A percentile compares a stretch with the other conserved stretches of the same genome.
These are phyloP conservation scores for Nevesoporus exiguus DNA, from an alignment of 768 basidiomycete genomes.

Conservation along the genomic window DNA sequence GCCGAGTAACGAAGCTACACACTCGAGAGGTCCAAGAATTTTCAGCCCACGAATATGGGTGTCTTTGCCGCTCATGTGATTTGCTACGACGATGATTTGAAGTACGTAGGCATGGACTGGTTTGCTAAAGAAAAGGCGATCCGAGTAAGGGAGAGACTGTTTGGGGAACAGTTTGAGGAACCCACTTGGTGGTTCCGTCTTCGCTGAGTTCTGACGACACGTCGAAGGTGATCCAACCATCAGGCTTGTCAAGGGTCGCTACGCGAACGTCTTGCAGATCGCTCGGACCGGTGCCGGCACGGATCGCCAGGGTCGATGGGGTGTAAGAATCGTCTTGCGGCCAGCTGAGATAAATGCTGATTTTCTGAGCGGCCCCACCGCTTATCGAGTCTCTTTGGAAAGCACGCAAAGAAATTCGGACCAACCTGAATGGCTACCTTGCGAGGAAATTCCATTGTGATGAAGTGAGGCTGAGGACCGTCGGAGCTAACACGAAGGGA, in stretches of 20 bases:
- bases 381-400: background rate
- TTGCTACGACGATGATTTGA: slow-evolving; percentile 85
- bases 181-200: slow-evolving; percentile 77
- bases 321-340: slow-evolving; percentile 95
- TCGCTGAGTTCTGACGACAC: slow-evolving; percentile 76
- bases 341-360: slow-evolving; percentile 79
- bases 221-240: slow-evolving; percentile 91
- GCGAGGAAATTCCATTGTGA: slow-evolving; percentile 89
- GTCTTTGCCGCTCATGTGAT: slow-evolving; percentile 98
- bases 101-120: slow-evolving; percentile 87
- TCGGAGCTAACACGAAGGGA: slow-evolving; percentile 56
- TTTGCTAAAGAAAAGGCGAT: slow-evolving; percentile 48
- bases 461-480: slow-evolving; percentile 95
- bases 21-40: slow-evolving; percentile 87
- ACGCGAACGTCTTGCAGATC: slow-evolving; percentile 91
- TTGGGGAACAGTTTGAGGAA: slow-evolving; percentile 7
- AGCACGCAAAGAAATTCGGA: background rate
- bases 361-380: slow-evolving; percentile 52
- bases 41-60: slow-evolving; percentile 92
- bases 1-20: slow-evolving; percentile 16
- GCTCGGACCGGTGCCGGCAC: slow-evolving; percentile 86
- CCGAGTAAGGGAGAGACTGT: background rate
- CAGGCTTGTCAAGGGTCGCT: slow-evolving; percentile 84
- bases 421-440: slow-evolving; percentile 86
- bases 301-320: slow-evolving; percentile 83